Evolutionary conservation across 352 stramenopile species (phyloP).

Genomic region (Pythium phragmitis): DNA sequence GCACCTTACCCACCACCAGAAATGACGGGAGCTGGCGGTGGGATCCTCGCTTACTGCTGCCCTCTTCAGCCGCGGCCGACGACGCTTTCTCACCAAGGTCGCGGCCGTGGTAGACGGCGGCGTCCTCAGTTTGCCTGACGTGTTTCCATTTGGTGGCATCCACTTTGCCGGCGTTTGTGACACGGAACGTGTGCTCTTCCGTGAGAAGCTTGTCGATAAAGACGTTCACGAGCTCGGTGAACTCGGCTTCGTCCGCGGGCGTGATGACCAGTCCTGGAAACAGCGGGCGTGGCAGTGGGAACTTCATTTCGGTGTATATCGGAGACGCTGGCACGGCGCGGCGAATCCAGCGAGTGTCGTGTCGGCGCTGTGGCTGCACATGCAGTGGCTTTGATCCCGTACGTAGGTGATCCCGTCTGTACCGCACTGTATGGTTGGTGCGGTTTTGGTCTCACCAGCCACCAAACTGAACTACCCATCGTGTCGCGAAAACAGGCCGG

Average conservation of each 20-base stretch:
- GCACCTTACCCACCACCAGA: slow-evolving; percentile 6
- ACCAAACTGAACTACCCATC: no score
- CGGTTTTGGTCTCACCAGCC: no score
- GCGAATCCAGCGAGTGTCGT: no score
- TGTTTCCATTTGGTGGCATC: slow-evolving; percentile 27
- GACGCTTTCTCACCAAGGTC: background rate
- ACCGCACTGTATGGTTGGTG: no score
- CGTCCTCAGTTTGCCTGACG: slow-evolving; percentile 14
- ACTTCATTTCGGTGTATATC: slow-evolving; percentile 14
- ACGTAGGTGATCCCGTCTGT: no score
- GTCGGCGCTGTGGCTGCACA: no score
- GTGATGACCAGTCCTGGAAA: slow-evolving; percentile 11
- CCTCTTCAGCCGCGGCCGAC: background rate
- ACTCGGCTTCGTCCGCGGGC: background rate
- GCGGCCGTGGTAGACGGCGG: slow-evolving; percentile 14
- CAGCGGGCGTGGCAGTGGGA: slow-evolving; percentile 15
- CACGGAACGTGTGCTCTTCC: slow-evolving; percentile 12
- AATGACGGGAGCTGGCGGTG: slow-evolving; percentile 4
- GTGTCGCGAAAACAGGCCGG: no score
- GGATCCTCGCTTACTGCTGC: no score
- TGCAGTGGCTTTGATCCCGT: no score
- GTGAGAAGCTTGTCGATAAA: slow-evolving; percentile 19
- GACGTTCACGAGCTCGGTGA: slow-evolving; percentile 11
- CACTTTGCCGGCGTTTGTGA: slow-evolving; percentile 31
- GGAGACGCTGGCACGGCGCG: background rate